Evolutionary conservation across 1,284 basidiomycete species (phyloP), one percentile per base, ranked within the genome.

Genomic region (Rhodotorula sp.): DNA sequence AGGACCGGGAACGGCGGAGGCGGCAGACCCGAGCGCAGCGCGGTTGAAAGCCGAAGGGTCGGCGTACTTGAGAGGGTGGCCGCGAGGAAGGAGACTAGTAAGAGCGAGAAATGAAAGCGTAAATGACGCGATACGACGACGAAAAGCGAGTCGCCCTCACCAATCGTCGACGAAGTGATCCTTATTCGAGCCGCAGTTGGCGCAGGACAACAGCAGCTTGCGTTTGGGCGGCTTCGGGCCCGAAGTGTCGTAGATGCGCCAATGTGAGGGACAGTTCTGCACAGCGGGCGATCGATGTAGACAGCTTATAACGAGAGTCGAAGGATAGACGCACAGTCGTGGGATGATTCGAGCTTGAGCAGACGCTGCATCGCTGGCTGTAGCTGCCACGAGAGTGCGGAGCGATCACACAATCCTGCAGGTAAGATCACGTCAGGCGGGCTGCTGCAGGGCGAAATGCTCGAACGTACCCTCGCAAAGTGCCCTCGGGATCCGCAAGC

Each of bases 161-260:
- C 74, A 75, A 34, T 75, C 74, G 57, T 75, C 74, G 57, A 73
- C 68, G 47, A 75, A 75, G 58, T 75, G 74, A 51, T 75, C 72
- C 47, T 63, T 70, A 1, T 62, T 71, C 20, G 64, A 63, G 29
- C 71, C 74, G 56, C 68, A 70, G 52, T 75, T 75, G 27, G 67
- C 74, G 53, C 74, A 75, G 0, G 74, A 69, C 54, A 64, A 62
- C 20, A 71, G 52, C 13, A 71, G 58, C 52, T 69, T 73, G 24
- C 64, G 64, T 48, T 73, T 75, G 3, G 65, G 56, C 27, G 72
- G 74, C 36, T 73, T 71, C 24, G 74, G 72, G 20, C 68, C 71
- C 2, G 56, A 64, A 19, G 58, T 55, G 52, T 73, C 74, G 65
- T 75, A 75, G 29, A 71, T 53, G 20, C 74, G 68, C 74, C 74